These are phyloP conservation scores for Chlamydomonas asymmetrica DNA, from an alignment of 139 green algal genomes.

Conservation along the genomic window DNA sequence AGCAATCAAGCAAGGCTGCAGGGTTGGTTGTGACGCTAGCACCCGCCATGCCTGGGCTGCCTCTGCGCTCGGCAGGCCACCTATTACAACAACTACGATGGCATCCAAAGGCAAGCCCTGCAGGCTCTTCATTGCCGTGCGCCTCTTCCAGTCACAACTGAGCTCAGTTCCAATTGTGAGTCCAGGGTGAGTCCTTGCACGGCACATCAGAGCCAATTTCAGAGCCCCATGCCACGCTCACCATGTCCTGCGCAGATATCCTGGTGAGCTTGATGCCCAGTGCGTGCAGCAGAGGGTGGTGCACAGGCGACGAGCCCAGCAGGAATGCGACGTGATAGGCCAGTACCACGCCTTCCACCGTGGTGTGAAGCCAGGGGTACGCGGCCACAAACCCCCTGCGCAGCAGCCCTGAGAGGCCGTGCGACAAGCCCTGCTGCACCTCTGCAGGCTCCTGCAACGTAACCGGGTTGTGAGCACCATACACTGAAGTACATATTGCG, in stretches of 20 bases:
- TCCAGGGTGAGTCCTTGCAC: too few species aligned
- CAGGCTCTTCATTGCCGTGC: too few species aligned
- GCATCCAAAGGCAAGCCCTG: neutral
- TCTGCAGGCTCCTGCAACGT: too few species aligned
- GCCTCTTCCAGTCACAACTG: too few species aligned
- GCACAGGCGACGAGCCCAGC: slow-evolving; percentile 43
- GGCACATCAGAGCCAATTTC: too few species aligned
- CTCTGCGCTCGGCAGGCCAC: neutral
- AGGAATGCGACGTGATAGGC: slow-evolving; percentile 79
- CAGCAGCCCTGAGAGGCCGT: neutral
- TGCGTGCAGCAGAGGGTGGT: slow-evolving; percentile 39
- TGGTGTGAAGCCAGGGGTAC: slow-evolving; percentile 62
- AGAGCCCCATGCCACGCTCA: too few species aligned
- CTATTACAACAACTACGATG: slow-evolving; percentile 1
- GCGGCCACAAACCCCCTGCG: slow-evolving; percentile 27
- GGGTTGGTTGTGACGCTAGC: neutral
- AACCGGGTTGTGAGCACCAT: too few species aligned
- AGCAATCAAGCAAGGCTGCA: neutral
- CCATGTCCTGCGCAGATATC: slow-evolving; percentile 65
- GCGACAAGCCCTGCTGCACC: too few species aligned
- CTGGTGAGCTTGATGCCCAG: slow-evolving; percentile 64
- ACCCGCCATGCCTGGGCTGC: neutral
- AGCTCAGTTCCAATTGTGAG: too few species aligned
- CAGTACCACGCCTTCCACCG: slow-evolving; percentile 55
- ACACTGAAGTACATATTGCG: too few species aligned